These are phyloP conservation scores for Fusarium sulawesiense DNA, from an alignment of 2,329 filamentous ascomycete species.

Conservation along the genomic window DNA sequence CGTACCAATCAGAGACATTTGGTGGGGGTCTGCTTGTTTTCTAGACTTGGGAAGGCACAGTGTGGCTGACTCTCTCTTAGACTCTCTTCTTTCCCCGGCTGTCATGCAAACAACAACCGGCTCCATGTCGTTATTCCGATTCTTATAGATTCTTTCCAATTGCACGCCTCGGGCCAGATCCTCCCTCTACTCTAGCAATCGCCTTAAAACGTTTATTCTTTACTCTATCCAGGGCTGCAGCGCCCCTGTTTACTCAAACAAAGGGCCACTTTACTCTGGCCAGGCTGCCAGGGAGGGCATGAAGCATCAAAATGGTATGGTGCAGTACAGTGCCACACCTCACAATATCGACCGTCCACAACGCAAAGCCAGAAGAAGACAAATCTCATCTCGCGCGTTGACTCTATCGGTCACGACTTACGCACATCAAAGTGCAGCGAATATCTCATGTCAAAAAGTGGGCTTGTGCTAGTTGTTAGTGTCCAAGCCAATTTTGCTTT, in stretches of 20 bases:
- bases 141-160: constrained; percentile 16
- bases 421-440: neutral
- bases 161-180: constrained; percentile 8
- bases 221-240: constrained; percentile 24
- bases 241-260: constrained; percentile 35
- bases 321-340: constrained; percentile 21
- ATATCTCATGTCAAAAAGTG: constrained; percentile 15
- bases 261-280: constrained; percentile 32
- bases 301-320: constrained; percentile 10
- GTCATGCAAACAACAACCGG: constrained; percentile 24
- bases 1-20: constrained; percentile 26
- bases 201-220: constrained; percentile 9
- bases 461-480: constrained; percentile 22
- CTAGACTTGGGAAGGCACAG: constrained; percentile 25
- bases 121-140: constrained; percentile 34
- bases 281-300: constrained; percentile 27
- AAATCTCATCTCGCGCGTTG: constrained; percentile 26
- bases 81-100: neutral
- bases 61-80: constrained; percentile 12
- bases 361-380: constrained; percentile 27
- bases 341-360: constrained; percentile 13
- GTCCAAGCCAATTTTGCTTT: constrained; percentile 20
- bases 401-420: neutral
- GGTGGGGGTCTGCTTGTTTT: constrained; percentile 15
- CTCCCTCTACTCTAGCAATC: constrained; percentile 4